A percentile compares a stretch with the other conserved stretches of the same genome.
Evolutionary conservation across 331 rosid species (phyloP).

Genomic region (Stylosanthes scabra): DNA sequence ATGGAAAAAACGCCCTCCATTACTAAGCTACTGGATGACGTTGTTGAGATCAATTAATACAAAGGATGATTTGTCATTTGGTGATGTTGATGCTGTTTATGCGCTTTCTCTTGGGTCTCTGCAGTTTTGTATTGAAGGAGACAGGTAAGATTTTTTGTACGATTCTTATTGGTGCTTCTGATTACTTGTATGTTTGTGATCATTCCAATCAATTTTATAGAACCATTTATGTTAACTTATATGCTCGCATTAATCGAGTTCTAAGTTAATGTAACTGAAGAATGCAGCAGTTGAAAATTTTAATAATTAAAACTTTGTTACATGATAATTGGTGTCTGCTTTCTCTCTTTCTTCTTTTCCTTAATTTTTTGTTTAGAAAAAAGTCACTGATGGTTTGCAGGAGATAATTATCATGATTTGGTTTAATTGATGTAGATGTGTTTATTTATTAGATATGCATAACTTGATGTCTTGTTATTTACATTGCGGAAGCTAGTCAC

Average conservation of each 20-base stretch:
- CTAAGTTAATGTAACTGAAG: not conserved
- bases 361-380: too few species aligned
- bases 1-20: slow-evolving; percentile 81
- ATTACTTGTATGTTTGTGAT: slow-evolving; percentile 11
- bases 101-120: slow-evolving; percentile 72
- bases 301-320: slow-evolving; percentile 3
- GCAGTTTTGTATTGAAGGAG: slow-evolving; percentile 72
- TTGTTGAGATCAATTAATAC: slow-evolving; percentile 70
- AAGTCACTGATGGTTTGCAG: not conserved
- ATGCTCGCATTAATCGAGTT: slow-evolving; percentile 13
- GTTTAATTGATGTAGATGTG: too few species aligned
- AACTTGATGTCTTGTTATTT: too few species aligned
- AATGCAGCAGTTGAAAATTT: slow-evolving; percentile 1
- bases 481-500: too few species aligned
- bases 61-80: slow-evolving; percentile 59
- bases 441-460: too few species aligned
- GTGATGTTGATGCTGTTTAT: slow-evolving; percentile 65
- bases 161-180: slow-evolving; percentile 31
- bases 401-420: not conserved
- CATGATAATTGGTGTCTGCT: not conserved
- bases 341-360: too few species aligned
- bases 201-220: not conserved
- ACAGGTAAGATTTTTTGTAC: slow-evolving; percentile 61
- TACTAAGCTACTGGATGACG: slow-evolving; percentile 70
- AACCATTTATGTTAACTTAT: not conserved